phyloP scores from a whole-genome alignment of 495 filamentous ascomycete genomes.

The Articulospora tetracladia region DNA sequence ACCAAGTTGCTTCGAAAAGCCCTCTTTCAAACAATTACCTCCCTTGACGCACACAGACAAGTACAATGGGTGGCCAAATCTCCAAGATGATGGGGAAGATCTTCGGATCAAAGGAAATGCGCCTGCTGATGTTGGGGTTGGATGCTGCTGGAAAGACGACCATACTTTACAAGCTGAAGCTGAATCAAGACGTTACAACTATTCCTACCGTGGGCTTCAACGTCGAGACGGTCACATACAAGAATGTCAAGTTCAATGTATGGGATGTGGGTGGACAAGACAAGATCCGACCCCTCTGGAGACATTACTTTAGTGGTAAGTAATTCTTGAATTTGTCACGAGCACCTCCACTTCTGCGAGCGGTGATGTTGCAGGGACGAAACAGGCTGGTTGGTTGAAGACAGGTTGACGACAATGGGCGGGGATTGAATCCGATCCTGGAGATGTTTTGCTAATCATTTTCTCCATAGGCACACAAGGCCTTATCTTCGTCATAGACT shows the following conservation, averaged over 20 bases:
- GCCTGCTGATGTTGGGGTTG: constrained; percentile 93
- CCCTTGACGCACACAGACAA: constrained; percentile 4
- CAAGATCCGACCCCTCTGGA: constrained; percentile 97
- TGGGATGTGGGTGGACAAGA: constrained; percentile 99
- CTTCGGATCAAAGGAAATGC: constrained; percentile 98
- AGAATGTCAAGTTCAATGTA: constrained; percentile 99
- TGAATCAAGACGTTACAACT: constrained; percentile 97
- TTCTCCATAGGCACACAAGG: constrained; percentile 75
- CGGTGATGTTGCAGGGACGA: too few species aligned
- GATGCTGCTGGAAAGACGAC: constrained; percentile 99
- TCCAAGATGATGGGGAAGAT: constrained; percentile 95
- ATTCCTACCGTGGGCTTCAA: constrained; percentile 99
- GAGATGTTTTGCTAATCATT: neutral
- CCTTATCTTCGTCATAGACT: constrained; percentile 96
- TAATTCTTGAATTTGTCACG: constrained; percentile 3
- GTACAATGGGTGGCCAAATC: constrained; percentile 71
- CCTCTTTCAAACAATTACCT: neutral
- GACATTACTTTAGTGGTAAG: constrained; percentile 96
- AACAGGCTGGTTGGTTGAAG: too few species aligned
- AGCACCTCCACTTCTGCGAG: too few species aligned
- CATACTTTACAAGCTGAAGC: constrained; percentile 99
- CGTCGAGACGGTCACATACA: constrained; percentile 98
- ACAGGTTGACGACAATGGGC: too few species aligned
- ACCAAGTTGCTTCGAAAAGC: neutral
- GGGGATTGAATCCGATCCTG: too few species aligned